Percentiles rank a stretch among this genome's conserved stretches.
Evolutionary conservation across 2,329 filamentous ascomycete genomes (phyloP).

Genomic region (Arthroderma sp.): DNA sequence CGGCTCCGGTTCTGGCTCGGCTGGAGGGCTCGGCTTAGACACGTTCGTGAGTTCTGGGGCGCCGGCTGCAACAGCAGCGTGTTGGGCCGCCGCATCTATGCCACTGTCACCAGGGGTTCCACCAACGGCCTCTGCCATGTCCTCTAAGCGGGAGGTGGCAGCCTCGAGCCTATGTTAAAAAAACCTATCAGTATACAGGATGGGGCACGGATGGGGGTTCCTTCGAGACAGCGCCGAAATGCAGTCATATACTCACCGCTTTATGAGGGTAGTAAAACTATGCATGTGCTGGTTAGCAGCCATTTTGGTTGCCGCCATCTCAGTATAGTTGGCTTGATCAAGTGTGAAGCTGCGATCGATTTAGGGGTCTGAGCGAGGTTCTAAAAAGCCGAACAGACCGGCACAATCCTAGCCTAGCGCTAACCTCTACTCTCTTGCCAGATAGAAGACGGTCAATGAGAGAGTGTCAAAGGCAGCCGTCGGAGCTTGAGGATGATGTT

Average conservation of each 20-base stretch:
- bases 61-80: constrained; percentile 15
- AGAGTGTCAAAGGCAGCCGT: no score
- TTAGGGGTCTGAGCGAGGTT: no score
- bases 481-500: no score
- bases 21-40: constrained; percentile 22
- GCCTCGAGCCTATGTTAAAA: constrained; percentile 67
- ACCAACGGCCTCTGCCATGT: constrained; percentile 67
- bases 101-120: constrained; percentile 32
- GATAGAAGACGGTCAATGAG: no score
- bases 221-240: no score
- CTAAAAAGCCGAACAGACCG: no score
- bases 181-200: neutral
- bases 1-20: constrained; percentile 41
- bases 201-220: no score
- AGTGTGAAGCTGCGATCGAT: no score
- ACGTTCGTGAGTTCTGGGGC: constrained; percentile 9
- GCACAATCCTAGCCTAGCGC: no score
- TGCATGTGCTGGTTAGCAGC: constrained; percentile 68
- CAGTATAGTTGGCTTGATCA: no score
- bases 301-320: constrained; percentile 35
- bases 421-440: no score
- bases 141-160: constrained; percentile 87
- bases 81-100: constrained; percentile 15
- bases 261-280: constrained; percentile 93
- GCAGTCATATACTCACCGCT: constrained; percentile 55